These are phyloP conservation scores for Tremella fuciformis DNA, from an alignment of 768 basidiomycete species.

Conservation along the genomic window DNA sequence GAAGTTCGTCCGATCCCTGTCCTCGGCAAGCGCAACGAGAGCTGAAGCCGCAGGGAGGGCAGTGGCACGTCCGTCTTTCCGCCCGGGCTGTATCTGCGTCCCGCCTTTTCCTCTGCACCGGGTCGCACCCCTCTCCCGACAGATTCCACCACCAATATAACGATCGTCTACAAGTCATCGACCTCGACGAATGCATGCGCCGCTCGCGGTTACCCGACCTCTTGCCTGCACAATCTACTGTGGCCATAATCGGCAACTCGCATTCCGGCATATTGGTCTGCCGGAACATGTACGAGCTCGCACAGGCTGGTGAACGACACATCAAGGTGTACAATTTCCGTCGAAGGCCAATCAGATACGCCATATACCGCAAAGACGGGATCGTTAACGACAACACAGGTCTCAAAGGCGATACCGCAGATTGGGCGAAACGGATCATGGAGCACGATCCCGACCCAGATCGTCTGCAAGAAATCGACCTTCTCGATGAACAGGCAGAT, in stretches of 20 bases:
- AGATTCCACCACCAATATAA: constrained; percentile 21
- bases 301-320: constrained; percentile 5
- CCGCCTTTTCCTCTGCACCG: constrained; percentile 28
- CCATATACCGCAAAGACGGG: constrained; percentile 32
- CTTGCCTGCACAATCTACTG: constrained; percentile 11
- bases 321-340: constrained; percentile 29
- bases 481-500: constrained; percentile 9
- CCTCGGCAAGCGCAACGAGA: background rate
- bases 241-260: constrained; percentile 35
- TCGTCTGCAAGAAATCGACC: constrained; percentile 22
- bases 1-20: background rate
- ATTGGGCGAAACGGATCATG: constrained; percentile 30
- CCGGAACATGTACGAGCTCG: constrained; percentile 27
- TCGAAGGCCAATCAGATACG: constrained; percentile 22
- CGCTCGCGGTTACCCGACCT: constrained; percentile 17
- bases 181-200: constrained; percentile 29
- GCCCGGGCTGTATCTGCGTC: background rate
- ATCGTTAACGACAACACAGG: constrained; percentile 37
- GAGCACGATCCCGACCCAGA: constrained; percentile 9
- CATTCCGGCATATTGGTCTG: constrained; percentile 33
- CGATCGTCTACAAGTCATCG: constrained; percentile 15
- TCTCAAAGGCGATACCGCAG: constrained; percentile 30
- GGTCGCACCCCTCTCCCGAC: constrained; percentile 22
- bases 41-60: constrained; percentile 7
- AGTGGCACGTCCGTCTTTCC: constrained; percentile 16